Base-by-base conservation (phyloP, 116 monocot species). In the Iris pallida region DNA sequence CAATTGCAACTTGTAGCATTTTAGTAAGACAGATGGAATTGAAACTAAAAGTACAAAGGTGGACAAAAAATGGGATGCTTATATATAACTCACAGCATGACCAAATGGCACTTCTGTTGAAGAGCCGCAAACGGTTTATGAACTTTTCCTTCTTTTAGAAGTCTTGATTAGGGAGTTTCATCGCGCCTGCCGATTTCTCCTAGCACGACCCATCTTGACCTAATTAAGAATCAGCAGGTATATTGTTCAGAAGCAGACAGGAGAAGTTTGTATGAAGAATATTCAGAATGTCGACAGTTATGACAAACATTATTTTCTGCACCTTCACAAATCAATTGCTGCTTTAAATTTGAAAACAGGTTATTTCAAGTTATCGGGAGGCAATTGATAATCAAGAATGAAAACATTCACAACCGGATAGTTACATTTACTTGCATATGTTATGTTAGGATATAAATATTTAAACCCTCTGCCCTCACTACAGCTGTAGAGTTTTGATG, bases 101-200 rank as follows among this genome's bases (percentile, higher is more conserved):
- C 98, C 98, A 83, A 98, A 98, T 60, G 93, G 98, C 55, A 93
- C 98, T 82, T 98, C 93, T 30, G 98, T 98, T 98, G 70, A 98
- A 98, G 30, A 98, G 88, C 41, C 76, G 61, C n/a, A 93, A 93
- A 82, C 98, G 98, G 98, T 83, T 98, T 98, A 45, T 93, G 79
- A 68, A 98, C 79, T 63, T 80, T 93, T 49, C 93, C 93, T 59
- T 80, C 81, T 76, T 98, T 90, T 13, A 98, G 66, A 14, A 30
- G 98, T 93, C 57, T 93, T 93, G 47, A 98, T 90, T 20, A 98
- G 80, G 43, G 98, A 98, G 66, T 98, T 55, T 98, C 98, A 77
- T 98, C 98, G 57, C 47, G 74, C 11, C 98, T 93, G 60, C 98
- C 98, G 67, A 98, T n/a, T n/a, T n/a, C n/a, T n/a, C n/a, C n/a